A percentile compares a stretch with the other conserved stretches of the same genome.
These are phyloP conservation scores for Lentinula detonsa DNA, from an alignment of 768 basidiomycete genomes.

Conservation along the genomic window DNA sequence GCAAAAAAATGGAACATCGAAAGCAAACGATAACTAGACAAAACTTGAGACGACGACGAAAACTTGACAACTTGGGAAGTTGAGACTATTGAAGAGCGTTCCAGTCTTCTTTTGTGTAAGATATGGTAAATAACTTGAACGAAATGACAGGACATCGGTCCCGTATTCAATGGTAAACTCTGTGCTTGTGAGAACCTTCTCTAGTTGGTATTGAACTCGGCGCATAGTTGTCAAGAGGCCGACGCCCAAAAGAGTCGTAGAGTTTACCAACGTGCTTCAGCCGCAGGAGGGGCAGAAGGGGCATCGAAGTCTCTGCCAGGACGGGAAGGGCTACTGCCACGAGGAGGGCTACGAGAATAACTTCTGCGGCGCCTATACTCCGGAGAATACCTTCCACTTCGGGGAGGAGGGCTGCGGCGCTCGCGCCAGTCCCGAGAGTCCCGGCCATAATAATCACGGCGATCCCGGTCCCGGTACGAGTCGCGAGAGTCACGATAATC, in stretches of 20 bases:
- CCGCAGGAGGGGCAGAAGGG: conserved; percentile 27
- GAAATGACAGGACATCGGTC: conserved; percentile 10
- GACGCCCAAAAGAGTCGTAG: conserved; percentile 12
- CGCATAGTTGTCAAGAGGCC: conserved; percentile 7
- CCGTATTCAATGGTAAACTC: conserved; percentile 21
- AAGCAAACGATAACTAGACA: conserved; percentile 48
- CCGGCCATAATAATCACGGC: conserved; percentile 57
- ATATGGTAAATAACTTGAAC: conserved; percentile 39
- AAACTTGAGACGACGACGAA: conserved; percentile 47
- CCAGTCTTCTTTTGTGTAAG: conserved; percentile 43
- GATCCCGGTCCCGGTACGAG: conserved; percentile 10
- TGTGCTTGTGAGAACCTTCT: conserved; percentile 36
- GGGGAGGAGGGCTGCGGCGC: conserved; percentile 67
- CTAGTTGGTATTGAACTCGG: conserved; percentile 37
- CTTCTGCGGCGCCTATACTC: conserved; percentile 52
- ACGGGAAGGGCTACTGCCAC: conserved; percentile 49
- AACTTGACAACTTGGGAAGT: conserved; percentile 52
- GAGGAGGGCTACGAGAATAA: conserved; percentile 75
- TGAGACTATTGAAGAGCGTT: conserved; percentile 43
- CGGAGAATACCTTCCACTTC: conserved; percentile 67
- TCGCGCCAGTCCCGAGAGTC: conserved; percentile 76
- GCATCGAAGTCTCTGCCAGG: conserved; percentile 37
- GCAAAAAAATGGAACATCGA: conserved; percentile 39
- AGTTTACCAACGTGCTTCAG: conserved; percentile 56
- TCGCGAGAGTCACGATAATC: conserved; percentile 42